Evolutionary conservation across 768 basidiomycete species (phyloP).

Genomic region (Mycena galericulata): DNA sequence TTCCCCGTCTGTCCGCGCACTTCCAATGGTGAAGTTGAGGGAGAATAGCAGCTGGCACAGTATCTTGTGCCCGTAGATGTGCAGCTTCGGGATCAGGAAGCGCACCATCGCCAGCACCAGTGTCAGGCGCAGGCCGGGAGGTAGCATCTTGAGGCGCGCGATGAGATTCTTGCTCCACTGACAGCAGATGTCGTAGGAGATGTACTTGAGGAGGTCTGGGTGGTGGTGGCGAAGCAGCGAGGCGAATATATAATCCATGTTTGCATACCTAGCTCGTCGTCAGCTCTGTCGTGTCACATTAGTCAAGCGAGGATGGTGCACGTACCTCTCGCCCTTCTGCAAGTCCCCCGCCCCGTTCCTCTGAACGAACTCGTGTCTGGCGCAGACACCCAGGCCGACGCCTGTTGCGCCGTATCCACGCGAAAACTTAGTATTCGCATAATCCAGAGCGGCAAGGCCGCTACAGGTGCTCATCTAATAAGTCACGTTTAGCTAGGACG

Average conservation of each 20-base stretch:
- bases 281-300: not conserved
- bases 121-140: not conserved
- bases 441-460: too few species aligned
- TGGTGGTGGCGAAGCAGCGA: conserved; percentile 11
- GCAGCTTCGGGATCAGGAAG: conserved; percentile 40
- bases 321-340: conserved; percentile 23
- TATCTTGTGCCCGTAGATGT: conserved; percentile 34
- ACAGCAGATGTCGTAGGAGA: conserved; percentile 36
- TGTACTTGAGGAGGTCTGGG: not conserved
- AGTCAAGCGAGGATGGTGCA: not conserved
- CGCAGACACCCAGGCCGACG: too few species aligned
- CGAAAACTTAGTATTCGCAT: too few species aligned
- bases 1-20: conserved; percentile 49
- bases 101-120: conserved; percentile 27
- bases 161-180: not conserved
- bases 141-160: not conserved
- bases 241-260: conserved; percentile 27
- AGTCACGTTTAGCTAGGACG: conserved; percentile 28
- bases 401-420: too few species aligned
- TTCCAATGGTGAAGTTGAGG: conserved; percentile 41
- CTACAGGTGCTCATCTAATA: too few species aligned
- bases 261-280: not conserved
- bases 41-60: conserved; percentile 36
- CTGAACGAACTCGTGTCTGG: too few species aligned
- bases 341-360: conserved; percentile 4